A percentile compares a stretch with the other conserved stretches of the same genome.
phyloP scores from a whole-genome alignment of 139 green algal species.

The Penium margaritaceum region DNA sequence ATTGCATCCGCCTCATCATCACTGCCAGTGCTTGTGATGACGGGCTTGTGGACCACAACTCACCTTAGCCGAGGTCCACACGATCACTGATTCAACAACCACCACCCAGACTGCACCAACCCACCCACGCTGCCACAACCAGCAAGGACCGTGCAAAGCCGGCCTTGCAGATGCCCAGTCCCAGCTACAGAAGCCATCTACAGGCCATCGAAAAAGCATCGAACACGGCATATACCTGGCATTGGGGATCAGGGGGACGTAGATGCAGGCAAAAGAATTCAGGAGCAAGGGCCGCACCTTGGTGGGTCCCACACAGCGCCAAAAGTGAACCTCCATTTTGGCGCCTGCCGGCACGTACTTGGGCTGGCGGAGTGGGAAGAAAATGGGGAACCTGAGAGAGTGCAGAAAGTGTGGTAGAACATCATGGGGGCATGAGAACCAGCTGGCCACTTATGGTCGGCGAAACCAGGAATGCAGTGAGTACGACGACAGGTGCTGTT shows the following conservation, averaged over 20 bases:
- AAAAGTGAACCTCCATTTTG: constrained; percentile 70
- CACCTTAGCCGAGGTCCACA: background rate
- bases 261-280: background rate
- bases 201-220: background rate
- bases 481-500: too few species aligned
- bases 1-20: too few species aligned
- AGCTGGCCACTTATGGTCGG: too few species aligned
- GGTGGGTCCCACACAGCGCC: constrained; percentile 64
- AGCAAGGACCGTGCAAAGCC: too few species aligned
- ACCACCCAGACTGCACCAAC: background rate
- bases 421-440: background rate
- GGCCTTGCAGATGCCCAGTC: too few species aligned
- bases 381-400: constrained; percentile 80
- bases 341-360: constrained; percentile 59
- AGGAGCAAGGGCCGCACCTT: constrained; percentile 54
- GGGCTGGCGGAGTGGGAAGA: constrained; percentile 80
- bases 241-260: background rate
- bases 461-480: too few species aligned
- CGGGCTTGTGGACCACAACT: background rate
- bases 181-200: background rate
- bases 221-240: background rate
- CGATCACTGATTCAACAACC: background rate
- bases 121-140: too few species aligned
- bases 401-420: background rate
- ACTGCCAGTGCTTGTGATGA: too few species aligned